Conservation (phyloP, 2,329 filamentous ascomycete genomes). For the Ophiostoma novo-ulmi region DNA sequence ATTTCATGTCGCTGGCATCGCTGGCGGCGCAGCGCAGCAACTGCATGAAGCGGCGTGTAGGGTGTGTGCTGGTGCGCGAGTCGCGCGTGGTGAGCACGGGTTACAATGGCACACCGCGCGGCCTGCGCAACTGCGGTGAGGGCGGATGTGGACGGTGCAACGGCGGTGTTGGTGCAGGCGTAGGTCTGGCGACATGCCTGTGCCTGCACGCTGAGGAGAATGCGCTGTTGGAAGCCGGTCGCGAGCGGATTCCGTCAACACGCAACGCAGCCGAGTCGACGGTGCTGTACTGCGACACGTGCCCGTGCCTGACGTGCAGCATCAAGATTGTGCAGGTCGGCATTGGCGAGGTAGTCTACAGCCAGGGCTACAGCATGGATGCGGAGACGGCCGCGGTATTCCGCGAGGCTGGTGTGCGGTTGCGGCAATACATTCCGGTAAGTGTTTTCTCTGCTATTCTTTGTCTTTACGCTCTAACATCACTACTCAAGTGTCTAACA, state of each 20-base stretch:
- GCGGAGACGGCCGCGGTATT: slow-evolving; percentile 76
- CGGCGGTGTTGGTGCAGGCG: slow-evolving; percentile 61
- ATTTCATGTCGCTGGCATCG: slow-evolving; percentile 96
- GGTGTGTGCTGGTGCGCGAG: slow-evolving; percentile 83
- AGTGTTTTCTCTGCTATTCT: slow-evolving; percentile 36
- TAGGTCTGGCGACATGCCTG: slow-evolving; percentile 76
- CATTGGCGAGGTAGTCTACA: slow-evolving; percentile 92
- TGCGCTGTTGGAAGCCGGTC: slow-evolving; percentile 85
- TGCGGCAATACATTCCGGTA: slow-evolving; percentile 85
- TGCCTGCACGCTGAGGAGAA: slow-evolving; percentile 99
- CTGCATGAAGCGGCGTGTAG: slow-evolving; percentile 96
- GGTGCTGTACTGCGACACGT: slow-evolving; percentile 91
- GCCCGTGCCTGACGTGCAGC: slow-evolving; percentile 93
- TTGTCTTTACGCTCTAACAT: background rate
- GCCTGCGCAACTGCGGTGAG: slow-evolving; percentile 83
- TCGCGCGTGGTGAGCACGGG: slow-evolving; percentile 88
- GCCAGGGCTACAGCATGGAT: slow-evolving; percentile 92
- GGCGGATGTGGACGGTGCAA: slow-evolving; percentile 91
- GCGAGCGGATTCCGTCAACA: slow-evolving; percentile 63
- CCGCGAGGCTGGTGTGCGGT: slow-evolving; percentile 70
- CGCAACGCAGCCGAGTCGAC: slow-evolving; percentile 57
- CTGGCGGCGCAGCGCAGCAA: slow-evolving; percentile 87
- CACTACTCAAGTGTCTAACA: background rate
- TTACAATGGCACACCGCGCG: slow-evolving; percentile 94
- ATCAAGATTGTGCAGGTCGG: slow-evolving; percentile 98